Base-by-base conservation (phyloP, 225 moss, liverwort and hornwort species). In the Climacium dendroides region DNA sequence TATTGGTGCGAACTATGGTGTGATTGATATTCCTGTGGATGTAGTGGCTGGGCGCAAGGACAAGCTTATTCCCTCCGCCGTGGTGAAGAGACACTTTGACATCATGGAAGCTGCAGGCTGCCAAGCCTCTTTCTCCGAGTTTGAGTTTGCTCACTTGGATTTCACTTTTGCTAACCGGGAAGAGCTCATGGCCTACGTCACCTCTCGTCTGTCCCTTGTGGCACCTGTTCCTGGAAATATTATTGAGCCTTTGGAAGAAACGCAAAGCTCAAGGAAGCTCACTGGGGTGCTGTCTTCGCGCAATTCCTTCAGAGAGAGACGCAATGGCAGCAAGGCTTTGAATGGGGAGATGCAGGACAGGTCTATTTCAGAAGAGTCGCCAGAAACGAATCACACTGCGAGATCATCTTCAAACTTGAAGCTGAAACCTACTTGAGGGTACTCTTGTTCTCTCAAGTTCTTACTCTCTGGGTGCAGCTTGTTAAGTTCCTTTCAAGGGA, bases 91-190 rank as follows among this genome's bases (percentile, higher is more conserved):
- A 66, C 98, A 98, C 91, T 98, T 94, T 58, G 90, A 94, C 59
- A 85, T 64, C 4, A 67, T 98, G 91, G 87, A 93, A 76, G 81
- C 80, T 39, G 94, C 91, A 10, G 98, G 96, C 22, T 96, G 95
- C 84, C 90, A 91, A 86, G 92, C 94, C 19, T 96, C 96, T 3
- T 98, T 95, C 74, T 86, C 95, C 6, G 96, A 95, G 89, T 98
- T 98, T 61, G 98, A 98, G 80, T 98, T 97, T 83, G 98, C 96
- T 13, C 98, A 98, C 81, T 72, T 98, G 57, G 98, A 98, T 71
- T 98, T 98, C 81, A 98, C 96, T 15, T 96, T 96, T 70, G 94
- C 96, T 7, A 95, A 96, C 47, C 93, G 94, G 29, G 95, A 96
- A 52, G 96, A 98, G 90, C 90, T 98, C 37, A 90, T 98, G 92